Base-by-base conservation (phyloP, 75 land plant species). In the Picea sitchensis region DNA sequence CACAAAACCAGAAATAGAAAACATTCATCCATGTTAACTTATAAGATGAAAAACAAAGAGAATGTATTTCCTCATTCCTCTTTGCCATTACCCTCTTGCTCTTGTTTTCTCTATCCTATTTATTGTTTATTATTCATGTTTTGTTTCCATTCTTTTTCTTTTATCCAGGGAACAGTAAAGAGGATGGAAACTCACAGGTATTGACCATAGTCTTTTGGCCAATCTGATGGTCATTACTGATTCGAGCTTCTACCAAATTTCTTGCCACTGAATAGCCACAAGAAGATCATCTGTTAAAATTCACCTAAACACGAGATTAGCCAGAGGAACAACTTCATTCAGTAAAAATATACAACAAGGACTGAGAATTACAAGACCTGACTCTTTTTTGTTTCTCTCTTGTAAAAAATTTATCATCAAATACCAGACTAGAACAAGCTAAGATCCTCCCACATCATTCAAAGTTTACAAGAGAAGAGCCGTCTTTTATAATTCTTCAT, bases 221-320 rank as follows among this genome's bases (percentile, higher is more conserved):
- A 44, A 71, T n/a, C 23, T 26, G 26, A 26, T 38, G 54, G 2
- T 0, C 73, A 71, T 9, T 17, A 44, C n/a, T 44, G 2, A n/a
- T 71, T 44, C 20, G 54, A 5, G 23, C 54, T 65, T 65, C 41
- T 71, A 44, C 44, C 51, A 71, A 41, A 18, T 47, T 71, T 44
- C 73, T 47, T 0, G 34, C 54, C 8, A 20, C 56, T 41, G 34
- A 41, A 41, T 11, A 71, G 44, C 44, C 4, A 41, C 73, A 71
- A 71, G 51, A 71, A 71, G 73, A 41, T 71, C 23, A 2, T 3
- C 34, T 67, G 26, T 71, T 71, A 71, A 71, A 71, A 6, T 71
- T 41, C 8, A 41, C 9, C 38, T 41, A 18, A 8, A 71, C 20
- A 69, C 5, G 11, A 69, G 5, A 5, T 2, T 17, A 69, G 1